Evolutionary conservation across 371 early-diverging fungal species (phyloP), one percentile per base, ranked within the genome.

Genomic region (Actinomucor elegans): DNA sequence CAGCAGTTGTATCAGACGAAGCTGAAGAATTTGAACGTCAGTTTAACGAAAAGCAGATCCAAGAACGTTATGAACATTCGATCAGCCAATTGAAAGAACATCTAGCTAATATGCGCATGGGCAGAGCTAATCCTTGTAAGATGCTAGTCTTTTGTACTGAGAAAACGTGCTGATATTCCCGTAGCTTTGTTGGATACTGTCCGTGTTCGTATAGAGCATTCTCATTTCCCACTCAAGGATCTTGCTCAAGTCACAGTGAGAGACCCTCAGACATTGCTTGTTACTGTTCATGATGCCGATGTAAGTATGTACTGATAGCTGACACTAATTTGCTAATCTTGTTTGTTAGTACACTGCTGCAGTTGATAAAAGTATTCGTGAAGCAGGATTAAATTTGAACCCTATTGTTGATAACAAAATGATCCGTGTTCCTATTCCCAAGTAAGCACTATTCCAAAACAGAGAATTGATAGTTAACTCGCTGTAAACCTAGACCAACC

Each of bases 341-440:
- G 40, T 40, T 15, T 38, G 20, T 9, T 29, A 93, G 91, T 79
- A 86, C 55, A 63, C 76, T n/a, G 50, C 73, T 38, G 62, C 82
- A 4, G 89, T 93, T 5, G 94, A 94, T 48, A 88, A 90, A 53
- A 84, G 92, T 4, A 92, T 96, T 55, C 87, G 92, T 47, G 80
- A 79, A 38, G 85, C 94, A 14, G 86, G 84, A 23, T 76, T 94
- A 32, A 91, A 90, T 41, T 69, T 94, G 36, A 93, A 91, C 61
- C 94, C 97, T 26, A 75, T 85, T 36, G 68, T 77, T 17, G 89
- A 91, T 26, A 84, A 81, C 42, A 86, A 86, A 46, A 67, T 80
- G 18, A 67, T 95, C 46, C 74, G 83, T 37, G 92, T 94, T 0
- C 93, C 94, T 5, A 85, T 96, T 41, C 97, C 94, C 59, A 92